A percentile compares a stretch with the other conserved stretches of the same genome.
Conservation (phyloP, 352 stramenopile genomes). For the Phytopythium vexans region DNA sequence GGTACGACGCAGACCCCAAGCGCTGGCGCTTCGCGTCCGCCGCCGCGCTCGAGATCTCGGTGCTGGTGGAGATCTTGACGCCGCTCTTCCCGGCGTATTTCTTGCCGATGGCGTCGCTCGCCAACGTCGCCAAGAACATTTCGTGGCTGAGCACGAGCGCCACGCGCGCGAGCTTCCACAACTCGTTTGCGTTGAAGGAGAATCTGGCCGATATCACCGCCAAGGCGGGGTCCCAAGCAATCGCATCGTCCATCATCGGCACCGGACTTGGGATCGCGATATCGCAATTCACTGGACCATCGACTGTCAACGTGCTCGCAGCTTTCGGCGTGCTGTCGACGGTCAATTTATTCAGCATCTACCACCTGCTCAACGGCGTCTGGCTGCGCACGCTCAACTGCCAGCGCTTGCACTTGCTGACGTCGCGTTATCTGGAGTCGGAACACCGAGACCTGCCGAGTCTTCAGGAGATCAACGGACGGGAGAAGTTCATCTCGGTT, state of each 20-base stretch:
- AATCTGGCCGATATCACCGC: slow-evolving; percentile 97
- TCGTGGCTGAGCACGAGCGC: slow-evolving; percentile 93
- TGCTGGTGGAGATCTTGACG: slow-evolving; percentile 91
- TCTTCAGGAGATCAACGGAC: slow-evolving; percentile 29
- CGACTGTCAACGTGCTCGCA: slow-evolving; percentile 40
- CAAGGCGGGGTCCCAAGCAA: slow-evolving; percentile 93
- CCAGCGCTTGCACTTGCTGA: slow-evolving; percentile 56
- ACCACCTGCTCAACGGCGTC: slow-evolving; percentile 54
- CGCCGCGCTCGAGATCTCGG: slow-evolving; percentile 88
- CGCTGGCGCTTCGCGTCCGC: slow-evolving; percentile 91
- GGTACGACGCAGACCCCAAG: slow-evolving; percentile 94
- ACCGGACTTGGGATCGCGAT: slow-evolving; percentile 64
- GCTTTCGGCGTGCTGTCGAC: slow-evolving; percentile 52
- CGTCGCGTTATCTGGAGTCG: slow-evolving; percentile 37
- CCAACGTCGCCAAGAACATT: slow-evolving; percentile 95
- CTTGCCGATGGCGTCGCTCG: slow-evolving; percentile 86
- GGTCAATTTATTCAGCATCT: slow-evolving; percentile 56
- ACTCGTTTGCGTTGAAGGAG: slow-evolving; percentile 83
- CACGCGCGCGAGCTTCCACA: slow-evolving; percentile 93
- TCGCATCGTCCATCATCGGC: slow-evolving; percentile 88
- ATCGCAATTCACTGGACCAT: slow-evolving; percentile 52
- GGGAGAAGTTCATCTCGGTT: slow-evolving; percentile 57
- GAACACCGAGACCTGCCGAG: slow-evolving; percentile 12
- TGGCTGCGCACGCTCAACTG: slow-evolving; percentile 67
- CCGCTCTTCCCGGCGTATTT: slow-evolving; percentile 80